A percentile compares a stretch with the other conserved stretches of the same genome.
phyloP scores from a whole-genome alignment of 306 rosid genomes.

The Cicer arietinum region DNA sequence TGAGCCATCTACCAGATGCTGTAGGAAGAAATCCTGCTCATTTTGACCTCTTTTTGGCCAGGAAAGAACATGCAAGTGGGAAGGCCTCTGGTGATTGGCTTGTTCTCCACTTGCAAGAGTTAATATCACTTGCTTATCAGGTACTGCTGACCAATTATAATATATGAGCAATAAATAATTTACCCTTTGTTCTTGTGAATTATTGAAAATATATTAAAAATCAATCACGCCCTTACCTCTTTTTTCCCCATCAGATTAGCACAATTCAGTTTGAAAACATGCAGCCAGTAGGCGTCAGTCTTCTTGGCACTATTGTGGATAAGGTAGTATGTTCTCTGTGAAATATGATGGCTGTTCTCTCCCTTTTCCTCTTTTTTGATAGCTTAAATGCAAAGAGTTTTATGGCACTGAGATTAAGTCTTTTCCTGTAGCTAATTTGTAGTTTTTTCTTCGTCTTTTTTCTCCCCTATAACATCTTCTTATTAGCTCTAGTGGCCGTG shows the following conservation, averaged over 20 bases:
- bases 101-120: constrained; percentile 88
- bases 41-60: constrained; percentile 84
- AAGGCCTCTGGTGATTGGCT: constrained; percentile 76
- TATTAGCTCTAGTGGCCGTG: constrained; percentile 17
- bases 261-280: constrained; percentile 93
- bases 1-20: constrained; percentile 87
- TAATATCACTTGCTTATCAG: constrained; percentile 98
- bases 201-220: constrained; percentile 29
- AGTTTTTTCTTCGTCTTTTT: neutral
- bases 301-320: constrained; percentile 82
- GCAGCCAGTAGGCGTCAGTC: constrained; percentile 93
- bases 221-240: constrained; percentile 22
- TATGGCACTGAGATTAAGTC: constrained; percentile 1
- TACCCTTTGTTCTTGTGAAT: constrained; percentile 30
- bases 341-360: constrained; percentile 27
- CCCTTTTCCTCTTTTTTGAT: neutral
- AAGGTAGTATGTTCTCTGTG: constrained; percentile 62
- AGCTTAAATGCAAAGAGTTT: neutral
- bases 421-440: constrained; percentile 14
- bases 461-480: neutral
- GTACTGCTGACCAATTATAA: constrained; percentile 51
- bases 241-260: constrained; percentile 69
- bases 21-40: constrained; percentile 90
- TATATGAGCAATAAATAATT: constrained; percentile 25
- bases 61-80: constrained; percentile 62